These are phyloP conservation scores for Micractinium sp. DNA, from an alignment of 139 green algal genomes.

Conservation along the genomic window DNA sequence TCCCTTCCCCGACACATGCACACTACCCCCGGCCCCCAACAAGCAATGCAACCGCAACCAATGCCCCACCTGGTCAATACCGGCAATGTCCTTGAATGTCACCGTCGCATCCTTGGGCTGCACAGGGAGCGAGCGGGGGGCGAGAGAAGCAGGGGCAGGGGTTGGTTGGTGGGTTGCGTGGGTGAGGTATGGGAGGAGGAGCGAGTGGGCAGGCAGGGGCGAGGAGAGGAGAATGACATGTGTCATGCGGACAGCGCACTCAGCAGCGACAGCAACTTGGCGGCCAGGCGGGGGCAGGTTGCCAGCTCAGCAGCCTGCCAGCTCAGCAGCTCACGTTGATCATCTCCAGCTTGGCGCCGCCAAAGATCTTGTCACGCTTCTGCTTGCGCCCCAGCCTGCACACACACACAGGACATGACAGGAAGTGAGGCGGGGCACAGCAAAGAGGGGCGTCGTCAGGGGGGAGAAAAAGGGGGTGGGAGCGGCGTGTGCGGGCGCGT, in stretches of 20 bases:
- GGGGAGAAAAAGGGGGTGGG: background rate
- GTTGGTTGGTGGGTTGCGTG: background rate
- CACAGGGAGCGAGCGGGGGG: background rate
- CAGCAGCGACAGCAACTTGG: no score
- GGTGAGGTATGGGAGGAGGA: no score
- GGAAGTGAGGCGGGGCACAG: no score
- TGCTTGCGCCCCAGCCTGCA: slow-evolving; percentile 48
- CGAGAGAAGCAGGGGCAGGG: background rate
- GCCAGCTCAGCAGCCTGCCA: no score
- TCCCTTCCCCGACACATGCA: no score
- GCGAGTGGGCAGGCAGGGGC: no score
- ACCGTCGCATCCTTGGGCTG: slow-evolving; percentile 43
- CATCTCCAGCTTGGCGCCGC: slow-evolving; percentile 61
- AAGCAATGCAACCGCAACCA: no score
- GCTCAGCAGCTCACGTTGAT: slow-evolving; percentile 27
- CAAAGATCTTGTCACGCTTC: slow-evolving; percentile 70
- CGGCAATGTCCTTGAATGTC: slow-evolving; percentile 77
- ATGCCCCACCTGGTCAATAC: slow-evolving; percentile 61
- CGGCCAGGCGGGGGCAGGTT: background rate
- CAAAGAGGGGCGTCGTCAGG: background rate
- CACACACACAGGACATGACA: background rate
- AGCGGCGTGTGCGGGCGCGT: no score
- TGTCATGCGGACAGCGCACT: background rate
- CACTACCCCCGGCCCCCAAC: no score
- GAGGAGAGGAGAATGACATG: no score